These are phyloP conservation scores for Penicillium sp. DNA, from an alignment of 2,329 filamentous ascomycete genomes.

Conservation along the genomic window DNA sequence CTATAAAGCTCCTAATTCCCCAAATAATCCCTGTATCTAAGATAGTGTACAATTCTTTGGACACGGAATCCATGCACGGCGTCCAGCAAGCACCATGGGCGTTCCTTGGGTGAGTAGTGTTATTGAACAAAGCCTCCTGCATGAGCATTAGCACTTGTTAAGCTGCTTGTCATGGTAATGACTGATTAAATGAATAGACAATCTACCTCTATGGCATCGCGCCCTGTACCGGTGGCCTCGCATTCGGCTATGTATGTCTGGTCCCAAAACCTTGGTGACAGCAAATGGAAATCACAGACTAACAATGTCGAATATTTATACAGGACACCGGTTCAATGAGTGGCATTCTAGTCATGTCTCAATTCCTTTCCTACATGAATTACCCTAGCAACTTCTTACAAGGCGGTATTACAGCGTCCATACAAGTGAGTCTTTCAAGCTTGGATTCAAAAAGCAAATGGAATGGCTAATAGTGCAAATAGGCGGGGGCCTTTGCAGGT, in stretches of 20 bases:
- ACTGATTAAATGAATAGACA: conserved; percentile 10
- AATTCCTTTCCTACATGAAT: conserved; percentile 24
- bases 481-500: conserved; percentile 47
- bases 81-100: conserved; percentile 5
- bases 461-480: too few species aligned
- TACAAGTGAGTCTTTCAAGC: too few species aligned
- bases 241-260: conserved; percentile 24
- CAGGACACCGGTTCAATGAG: conserved; percentile 22
- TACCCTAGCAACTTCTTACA: conserved; percentile 24
- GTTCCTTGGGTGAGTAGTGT: conserved; percentile 6
- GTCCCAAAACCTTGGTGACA: background rate
- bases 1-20: background rate
- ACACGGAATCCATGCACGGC: background rate
- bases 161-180: background rate
- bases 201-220: conserved; percentile 26
- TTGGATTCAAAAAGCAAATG: too few species aligned
- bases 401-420: conserved; percentile 43
- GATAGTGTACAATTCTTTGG: background rate
- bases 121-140: too few species aligned
- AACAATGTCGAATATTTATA: background rate
- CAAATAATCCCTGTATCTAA: background rate
- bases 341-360: conserved; percentile 21
- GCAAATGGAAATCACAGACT: background rate
- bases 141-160: too few species aligned
- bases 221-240: conserved; percentile 23